Percentiles rank a stretch among this genome's conserved stretches.
These are phyloP conservation scores for Hypholoma fasciculare DNA, from an alignment of 768 basidiomycete species.

Conservation along the genomic window DNA sequence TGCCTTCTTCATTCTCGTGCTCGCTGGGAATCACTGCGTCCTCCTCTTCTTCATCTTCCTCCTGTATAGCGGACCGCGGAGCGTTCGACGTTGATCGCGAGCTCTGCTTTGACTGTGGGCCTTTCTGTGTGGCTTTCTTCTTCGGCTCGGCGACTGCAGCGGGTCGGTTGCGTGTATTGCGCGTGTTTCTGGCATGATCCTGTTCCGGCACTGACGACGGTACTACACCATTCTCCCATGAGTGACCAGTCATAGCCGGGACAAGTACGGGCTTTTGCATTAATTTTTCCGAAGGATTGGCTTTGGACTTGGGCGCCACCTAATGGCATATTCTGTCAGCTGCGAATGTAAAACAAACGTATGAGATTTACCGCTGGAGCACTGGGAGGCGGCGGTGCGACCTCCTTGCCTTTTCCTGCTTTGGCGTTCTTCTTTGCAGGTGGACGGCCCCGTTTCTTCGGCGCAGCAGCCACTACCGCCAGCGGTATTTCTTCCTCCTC, in stretches of 20 bases:
- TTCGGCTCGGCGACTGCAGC: not conserved
- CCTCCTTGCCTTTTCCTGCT: constrained; percentile 23
- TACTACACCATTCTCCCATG: constrained; percentile 39
- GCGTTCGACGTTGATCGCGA: constrained; percentile 11
- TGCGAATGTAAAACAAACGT: not conserved
- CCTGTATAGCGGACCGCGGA: constrained; percentile 11
- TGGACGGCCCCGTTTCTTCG: constrained; percentile 8
- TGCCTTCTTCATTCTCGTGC: constrained; percentile 32
- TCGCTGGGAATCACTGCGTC: constrained; percentile 20
- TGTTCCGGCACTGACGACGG: constrained; percentile 66
- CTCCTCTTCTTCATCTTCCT: constrained; percentile 23
- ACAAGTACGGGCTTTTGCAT: constrained; percentile 5
- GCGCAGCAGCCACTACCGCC: constrained; percentile 17
- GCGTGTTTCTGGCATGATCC: constrained; percentile 28
- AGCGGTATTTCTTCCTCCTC: constrained; percentile 46
- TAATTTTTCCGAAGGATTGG: not conserved
- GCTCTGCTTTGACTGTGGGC: constrained; percentile 8
- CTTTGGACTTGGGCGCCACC: not conserved
- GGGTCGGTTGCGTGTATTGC: constrained; percentile 1
- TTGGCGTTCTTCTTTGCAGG: constrained; percentile 7
- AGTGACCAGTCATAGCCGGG: constrained; percentile 8
- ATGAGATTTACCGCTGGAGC: not conserved
- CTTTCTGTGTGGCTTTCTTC: constrained; percentile 4
- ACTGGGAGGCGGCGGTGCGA: not conserved
- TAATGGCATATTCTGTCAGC: not conserved